Evolutionary conservation across 192 early-diverging fungal species (phyloP), one percentile per base, ranked within the genome.

Genomic region (Endogone sp.): DNA sequence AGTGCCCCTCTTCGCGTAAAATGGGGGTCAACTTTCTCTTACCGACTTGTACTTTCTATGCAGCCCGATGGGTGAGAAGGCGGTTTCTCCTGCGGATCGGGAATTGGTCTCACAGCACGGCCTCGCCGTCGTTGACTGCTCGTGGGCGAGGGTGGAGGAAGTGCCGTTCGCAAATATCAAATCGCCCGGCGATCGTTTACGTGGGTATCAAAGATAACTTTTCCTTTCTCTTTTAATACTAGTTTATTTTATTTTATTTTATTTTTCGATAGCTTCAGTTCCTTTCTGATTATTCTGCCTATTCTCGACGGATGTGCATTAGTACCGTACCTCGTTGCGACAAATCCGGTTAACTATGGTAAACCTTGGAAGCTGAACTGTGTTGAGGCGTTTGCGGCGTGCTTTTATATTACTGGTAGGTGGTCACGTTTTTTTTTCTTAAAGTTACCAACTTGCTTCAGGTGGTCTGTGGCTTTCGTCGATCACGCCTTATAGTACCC

Each of bases 331-430:
- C 81, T 99, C 63, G 89, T 98, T 10, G 98, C 98, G 0, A 90
- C 96, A 3, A 99, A 99, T 72, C 94, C 95, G 3, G 95, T 97
- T 59, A 99, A 99, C 76, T 98, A 99, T 79, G 98, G 98, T 25
- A 88, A 87, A 64, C 96, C 97, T 22, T 95, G 90, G 88, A 93
- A 94, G 63, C 82, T 99, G 66, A 99, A 98, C 77, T 98, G 95
- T 79, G 98, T 90, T 20, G 98, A 99, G 75, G 98, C 98, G 1
- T 84, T 98, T 71, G 98, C 98, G 11, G 98, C 95, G 0, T 88
- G 88, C 30, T 93, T 96, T 66, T 97, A 90, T 70, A 94, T 99
- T 32, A 88, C 89, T 22, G 96, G 92, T 69, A 80, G 10, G 61
- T 22, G 44, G 27, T 6, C 31, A 64, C 28, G 20, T 3, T n/a